Evolutionary conservation across 345 rosid species (phyloP), one percentile per base, ranked within the genome.

Genomic region (Euphorbia pulcherrima): DNA sequence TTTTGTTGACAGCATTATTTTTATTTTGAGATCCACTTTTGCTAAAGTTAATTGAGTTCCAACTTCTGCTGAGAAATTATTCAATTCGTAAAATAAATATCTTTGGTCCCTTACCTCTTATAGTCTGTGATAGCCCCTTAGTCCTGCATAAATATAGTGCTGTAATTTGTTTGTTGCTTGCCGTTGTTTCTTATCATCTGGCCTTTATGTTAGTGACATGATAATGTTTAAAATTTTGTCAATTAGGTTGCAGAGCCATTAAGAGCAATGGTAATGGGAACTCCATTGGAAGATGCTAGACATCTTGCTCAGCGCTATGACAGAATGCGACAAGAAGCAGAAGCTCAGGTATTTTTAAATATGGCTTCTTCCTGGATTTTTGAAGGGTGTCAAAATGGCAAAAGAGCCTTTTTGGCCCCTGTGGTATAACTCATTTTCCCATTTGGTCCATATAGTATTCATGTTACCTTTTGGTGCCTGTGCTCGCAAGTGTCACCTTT

Each of bases 281-380:
- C 97, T 72, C 97, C 97, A 8, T 72, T 92, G 72, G 98, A 90
- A 69, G 98, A 92, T 80, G 98, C 98, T 17, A 84, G 98, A 20
- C 97, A 90, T 86, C 90, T 92, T 82, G 93, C 98, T 58, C 98
- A 90, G 64, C 91, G 93, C n/a, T 92, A 88, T 80, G 96, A 88
- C 74, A 81, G 97, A 72, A 80, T 92, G 88, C 85, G 98, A 64
- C 96, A 90, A 73, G 98, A 92, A 78, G 81, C 92, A 61, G 98
- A 92, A 90, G 82, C 93, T 75, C 98, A 92, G 96, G 98, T 88
- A 81, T 62, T 76, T 18, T 60, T 47, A 70, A 46, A 65, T 17
- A 46, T 60, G n/a, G 28, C 41, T n/a, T 39, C 44, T 70, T 65
- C 17, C 39, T 10, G 14, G 50, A 35, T 64, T 61, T 3, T 67